Base-by-base conservation (phyloP, 2,329 filamentous ascomycete species). In the Thielaviopsis ethacetica region DNA sequence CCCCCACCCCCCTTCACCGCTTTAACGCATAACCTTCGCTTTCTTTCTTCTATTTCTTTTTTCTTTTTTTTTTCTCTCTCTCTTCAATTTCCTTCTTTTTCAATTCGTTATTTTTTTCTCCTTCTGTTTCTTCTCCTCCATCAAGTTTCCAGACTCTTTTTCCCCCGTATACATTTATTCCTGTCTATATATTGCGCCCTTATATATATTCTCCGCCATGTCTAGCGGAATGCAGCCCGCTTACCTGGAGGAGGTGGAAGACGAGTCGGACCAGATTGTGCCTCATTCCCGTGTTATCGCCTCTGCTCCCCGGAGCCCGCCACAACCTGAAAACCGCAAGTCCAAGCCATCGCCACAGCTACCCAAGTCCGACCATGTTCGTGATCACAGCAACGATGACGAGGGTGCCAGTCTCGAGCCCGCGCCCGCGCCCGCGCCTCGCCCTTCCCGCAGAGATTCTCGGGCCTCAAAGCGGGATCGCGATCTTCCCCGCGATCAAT, bases 201-300 rank as follows among this genome's bases (percentile, higher is more conserved):
- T 15, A 22, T 49, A 9, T n/a, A 50, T 27, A 30, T 26, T 19
- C 26, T 44, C 24, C 49, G 30, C 26, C 19, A 63, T 63, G 62
- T 17, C 60, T 24, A 38, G 21, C 47, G 30, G 47, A 55, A 61
- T 60, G 53, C 26, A 56, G 24, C 59, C 61, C 13, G 61, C 61
- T 34, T 63, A 63, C 30, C 52, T 60, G 19, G 62, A 63, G 51
- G 61, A 62, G 22, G 61, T 47, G 10, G 60, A 63, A 56, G 61
- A 63, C 34, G 54, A 62, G 17, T 59, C 60, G 12, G 62, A 60
- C 26, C 38, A 47, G 7, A 53, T 58, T 30, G 52, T 56, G n/a
- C 53, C 56, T 47, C 59, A 57, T 22, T 62, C 61, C 56, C 58
- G 58, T 26, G 58, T 61, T 52, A 60, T 59, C 21, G 62, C 62